Evolutionary conservation across 192 early-diverging fungal species (phyloP).

Genomic region (Dissophora globulifera): DNA sequence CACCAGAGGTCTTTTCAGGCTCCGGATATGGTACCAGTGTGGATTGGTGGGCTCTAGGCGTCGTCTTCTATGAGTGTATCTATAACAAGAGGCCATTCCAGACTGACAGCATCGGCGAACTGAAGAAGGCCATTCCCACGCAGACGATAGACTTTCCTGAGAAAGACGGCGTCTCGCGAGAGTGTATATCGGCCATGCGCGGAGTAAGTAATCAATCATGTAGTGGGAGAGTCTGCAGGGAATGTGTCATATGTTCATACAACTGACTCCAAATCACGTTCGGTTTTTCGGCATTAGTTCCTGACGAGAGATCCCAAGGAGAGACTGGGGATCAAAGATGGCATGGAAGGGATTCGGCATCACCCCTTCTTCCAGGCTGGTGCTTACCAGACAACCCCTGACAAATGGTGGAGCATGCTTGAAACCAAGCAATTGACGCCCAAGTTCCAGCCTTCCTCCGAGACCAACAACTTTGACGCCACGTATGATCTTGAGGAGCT

Average conservation of each 20-base stretch:
- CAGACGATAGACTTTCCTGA: constrained; percentile 74
- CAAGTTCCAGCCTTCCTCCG: constrained; percentile 57
- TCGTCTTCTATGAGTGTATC: constrained; percentile 89
- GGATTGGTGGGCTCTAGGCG: constrained; percentile 97
- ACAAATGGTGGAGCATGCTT: constrained; percentile 54
- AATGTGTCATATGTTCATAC: too few relatives aligned
- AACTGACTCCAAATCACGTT: neutral
- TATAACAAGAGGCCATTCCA: constrained; percentile 78
- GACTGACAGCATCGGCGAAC: constrained; percentile 65
- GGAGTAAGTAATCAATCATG: constrained; percentile 60
- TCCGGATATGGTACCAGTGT: constrained; percentile 83
- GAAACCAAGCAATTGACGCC: constrained; percentile 59
- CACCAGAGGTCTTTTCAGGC: constrained; percentile 75
- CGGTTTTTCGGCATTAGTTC: constrained; percentile 53
- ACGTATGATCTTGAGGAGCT: constrained; percentile 81
- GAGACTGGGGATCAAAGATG: constrained; percentile 58
- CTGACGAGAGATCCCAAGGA: constrained; percentile 61
- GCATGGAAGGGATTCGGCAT: constrained; percentile 56
- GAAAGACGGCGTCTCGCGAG: constrained; percentile 64
- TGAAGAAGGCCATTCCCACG: constrained; percentile 72
- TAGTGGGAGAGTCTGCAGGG: too few relatives aligned
- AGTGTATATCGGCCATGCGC: constrained; percentile 78
- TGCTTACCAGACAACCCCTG: constrained; percentile 33
- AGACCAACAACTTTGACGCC: constrained; percentile 78
- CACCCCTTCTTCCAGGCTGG: constrained; percentile 66